Evolutionary conservation across 2,329 filamentous ascomycete genomes (phyloP), one percentile per base, ranked within the genome.

Genomic region (Trichoderma semiorbis): DNA sequence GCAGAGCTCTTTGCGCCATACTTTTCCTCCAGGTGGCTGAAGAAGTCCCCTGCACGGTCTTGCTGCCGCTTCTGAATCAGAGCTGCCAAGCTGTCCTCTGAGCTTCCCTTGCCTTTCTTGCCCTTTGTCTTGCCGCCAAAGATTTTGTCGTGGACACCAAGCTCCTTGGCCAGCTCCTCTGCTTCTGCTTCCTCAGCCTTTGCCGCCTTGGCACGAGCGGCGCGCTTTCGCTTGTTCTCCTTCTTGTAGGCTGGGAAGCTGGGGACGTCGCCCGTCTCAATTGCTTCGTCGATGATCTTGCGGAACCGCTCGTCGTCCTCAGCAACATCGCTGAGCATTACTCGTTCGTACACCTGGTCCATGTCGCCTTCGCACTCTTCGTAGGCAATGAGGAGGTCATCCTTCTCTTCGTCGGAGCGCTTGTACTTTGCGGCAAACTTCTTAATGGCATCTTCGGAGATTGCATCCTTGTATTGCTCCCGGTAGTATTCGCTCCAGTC

Each of bases 401-500:
- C 85, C 76, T 87, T 89, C 84, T 99, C 96, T 81, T 98, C 94
- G 3, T 93, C 92, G 0, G 93, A 95, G 21, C 89, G 89, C 83
- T 95, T 94, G 85, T 98, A 99, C 74, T 91, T 86, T 34, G 86
- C 84, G 72, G 92, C 89, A 77, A 98, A 93, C 70, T 90, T 88
- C 70, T 91, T 87, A 75, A 99, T 95, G 5, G 89, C 89, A 73
- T 93, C 90, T 3, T 86, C 84, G 21, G 90, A 94, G 65, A 99
- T 86, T 30, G 93, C 87, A 71, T 95, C 91, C 64, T 88, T 89
- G 80, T 91, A 97, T 77, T 97, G 94, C 74, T 92, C 90, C 69
- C 91, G 89, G 85, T 97, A 99, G 84, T 94, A 99, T 62, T 93
- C 91, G 69, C 89, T 86, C 96, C 96, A 99, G 84, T 93, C 89